Percentiles rank a stretch among this genome's conserved stretches.
These are phyloP conservation scores for Uromyces viciae-fabae DNA, from an alignment of 1,284 basidiomycete genomes.

Conservation along the genomic window DNA sequence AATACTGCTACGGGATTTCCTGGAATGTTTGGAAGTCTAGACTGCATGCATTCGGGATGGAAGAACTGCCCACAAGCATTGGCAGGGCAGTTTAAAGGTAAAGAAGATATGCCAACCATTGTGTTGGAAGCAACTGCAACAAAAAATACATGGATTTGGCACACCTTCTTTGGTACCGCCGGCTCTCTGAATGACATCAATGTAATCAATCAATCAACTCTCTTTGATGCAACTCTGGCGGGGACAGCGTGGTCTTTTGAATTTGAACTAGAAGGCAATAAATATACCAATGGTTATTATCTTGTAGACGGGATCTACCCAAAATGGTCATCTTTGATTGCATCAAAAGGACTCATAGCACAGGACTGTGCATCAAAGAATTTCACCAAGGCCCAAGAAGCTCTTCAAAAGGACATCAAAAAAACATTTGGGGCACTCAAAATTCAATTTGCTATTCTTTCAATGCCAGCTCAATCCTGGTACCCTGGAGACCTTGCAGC, in stretches of 20 bases:
- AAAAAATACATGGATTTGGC: conserved; percentile 24
- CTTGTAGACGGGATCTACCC: conserved; percentile 27
- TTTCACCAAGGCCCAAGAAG: conserved; percentile 1
- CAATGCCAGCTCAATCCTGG: background rate
- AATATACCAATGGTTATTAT: conserved; percentile 21
- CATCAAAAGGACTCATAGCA: background rate
- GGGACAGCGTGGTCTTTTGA: background rate
- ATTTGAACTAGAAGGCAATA: background rate
- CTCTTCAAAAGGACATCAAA: background rate
- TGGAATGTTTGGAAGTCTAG: conserved; percentile 7
- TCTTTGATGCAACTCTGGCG: background rate
- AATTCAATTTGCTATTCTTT: background rate
- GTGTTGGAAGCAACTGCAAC: conserved; percentile 12
- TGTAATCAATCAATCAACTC: background rate
- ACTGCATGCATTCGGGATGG: conserved; percentile 30
- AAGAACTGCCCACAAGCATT: background rate
- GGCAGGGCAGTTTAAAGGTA: background rate
- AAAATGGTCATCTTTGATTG: background rate
- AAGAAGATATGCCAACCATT: conserved; percentile 4
- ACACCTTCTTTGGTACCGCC: conserved; percentile 13
- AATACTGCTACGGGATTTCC: conserved; percentile 16
- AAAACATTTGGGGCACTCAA: background rate
- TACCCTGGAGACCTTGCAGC: background rate
- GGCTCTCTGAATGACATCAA: conserved; percentile 31
- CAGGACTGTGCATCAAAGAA: background rate